Base-by-base conservation (phyloP, 192 early-diverging fungal species). In the Coemansia sp. region DNA sequence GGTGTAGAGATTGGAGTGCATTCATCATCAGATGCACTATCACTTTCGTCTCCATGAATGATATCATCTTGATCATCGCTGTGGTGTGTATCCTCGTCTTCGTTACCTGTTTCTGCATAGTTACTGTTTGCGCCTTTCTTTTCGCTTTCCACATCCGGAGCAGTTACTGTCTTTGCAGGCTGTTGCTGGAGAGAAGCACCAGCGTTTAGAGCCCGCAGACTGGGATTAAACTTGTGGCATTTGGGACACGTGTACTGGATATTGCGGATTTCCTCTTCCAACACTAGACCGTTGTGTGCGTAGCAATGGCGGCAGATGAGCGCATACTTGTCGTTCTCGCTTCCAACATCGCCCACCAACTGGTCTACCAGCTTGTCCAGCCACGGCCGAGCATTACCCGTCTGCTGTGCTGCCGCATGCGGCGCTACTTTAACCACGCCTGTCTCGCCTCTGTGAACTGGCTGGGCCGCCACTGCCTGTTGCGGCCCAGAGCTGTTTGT, bases 301-400 rank as follows among this genome's bases (percentile, higher is more conserved):
- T 87, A 94, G 75, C 97, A 98, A 43, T 87, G 82, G 27, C 89
- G 83, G 71, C 97, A 98, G 39, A 98, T 91, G 24, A 98, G 83
- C 17, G 97, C 97, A 67, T 94, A 98, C 66, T 93, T 93, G 67
- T 87, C 90, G 27, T 93, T 87, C 2, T 91, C 92, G 19, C 91
- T 89, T 22, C 93, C 92, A 3, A 75, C 67, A 37, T 95, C 94
- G 8, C 96, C 96, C 24, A 96, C 90, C 22, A 98, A 81, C 56
- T 91, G 90, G 70, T 97, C 94, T 24, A 98, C 85, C 9, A 97
- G 82, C 72, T 89, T 93, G 74, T 98, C 96, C 62, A 90, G 92
- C 95, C 94, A 98, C 9, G 76, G 76, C 24, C 76, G 76, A 37
- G 70, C 41, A 5, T n/a, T 47, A 3, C 35, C 37, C 14, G 52